Evolutionary conservation across 441 rosid genomes (phyloP).

Genomic region (Viola pubescens): DNA sequence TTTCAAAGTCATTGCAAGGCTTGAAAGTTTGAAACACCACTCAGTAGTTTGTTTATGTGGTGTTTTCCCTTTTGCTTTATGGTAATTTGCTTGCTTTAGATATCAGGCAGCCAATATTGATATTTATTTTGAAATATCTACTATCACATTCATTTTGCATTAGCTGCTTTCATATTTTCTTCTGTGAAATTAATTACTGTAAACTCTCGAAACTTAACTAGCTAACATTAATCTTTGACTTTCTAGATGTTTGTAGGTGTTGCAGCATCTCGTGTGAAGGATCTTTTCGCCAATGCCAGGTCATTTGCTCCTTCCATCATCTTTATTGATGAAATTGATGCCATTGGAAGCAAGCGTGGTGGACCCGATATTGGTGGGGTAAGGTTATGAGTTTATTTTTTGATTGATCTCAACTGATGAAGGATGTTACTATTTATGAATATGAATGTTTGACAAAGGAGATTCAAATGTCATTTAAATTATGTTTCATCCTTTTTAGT

Average conservation of each 20-base stretch:
- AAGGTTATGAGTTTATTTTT: conserved; percentile 21
- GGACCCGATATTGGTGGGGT: conserved; percentile 99
- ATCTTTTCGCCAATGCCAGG: conserved; percentile 86
- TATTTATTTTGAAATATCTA: background rate
- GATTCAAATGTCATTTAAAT: no score
- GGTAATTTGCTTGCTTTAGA: no score
- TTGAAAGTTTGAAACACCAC: no score
- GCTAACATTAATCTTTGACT: conserved; percentile 18
- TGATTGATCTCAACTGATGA: conserved; percentile 4
- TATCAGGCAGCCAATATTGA: background rate
- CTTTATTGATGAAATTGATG: conserved; percentile 96
- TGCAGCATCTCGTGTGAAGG: conserved; percentile 98
- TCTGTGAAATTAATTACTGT: background rate
- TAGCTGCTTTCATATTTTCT: background rate
- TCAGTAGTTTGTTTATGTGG: no score
- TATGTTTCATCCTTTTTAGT: no score
- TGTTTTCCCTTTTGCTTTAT: no score
- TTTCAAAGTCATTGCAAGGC: no score
- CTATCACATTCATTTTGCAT: background rate
- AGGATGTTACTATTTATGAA: background rate
- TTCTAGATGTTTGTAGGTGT: conserved; percentile 97
- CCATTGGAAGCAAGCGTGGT: conserved; percentile 96
- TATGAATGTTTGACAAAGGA: no score
- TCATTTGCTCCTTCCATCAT: conserved; percentile 93
- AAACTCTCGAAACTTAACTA: conserved; percentile 3